Evolutionary conservation across 2,329 filamentous ascomycete species (phyloP), one percentile per base, ranked within the genome.

Genomic region (Apiospora marii): DNA sequence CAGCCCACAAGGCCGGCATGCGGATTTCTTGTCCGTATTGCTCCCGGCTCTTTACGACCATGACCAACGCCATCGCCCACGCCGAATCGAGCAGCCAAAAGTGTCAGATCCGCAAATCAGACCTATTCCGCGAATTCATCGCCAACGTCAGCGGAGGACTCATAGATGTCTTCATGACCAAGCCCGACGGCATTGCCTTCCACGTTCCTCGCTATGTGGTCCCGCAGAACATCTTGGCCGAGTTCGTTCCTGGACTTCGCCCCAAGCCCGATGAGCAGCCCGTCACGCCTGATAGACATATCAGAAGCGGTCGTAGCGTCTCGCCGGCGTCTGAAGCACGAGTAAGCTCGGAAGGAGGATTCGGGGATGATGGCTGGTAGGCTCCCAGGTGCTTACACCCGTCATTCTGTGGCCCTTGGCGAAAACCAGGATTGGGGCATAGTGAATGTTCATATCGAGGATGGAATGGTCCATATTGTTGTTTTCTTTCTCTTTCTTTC

Each of bases 11-110:
- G 53, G 73, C 79, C 41, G 77, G 72, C 7, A 76, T 74, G 3
- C 78, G 78, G n/a, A 73, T 84, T 22, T 76, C 78, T 34, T 90
- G 88, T 78, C 85, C 86, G 0, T 80, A 78, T 67, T 90, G 88
- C 74, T 77, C 79, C 16, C 78, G 77, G 2, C 77, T 75, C 10
- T 90, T 87, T 76, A 78, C 79, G 10, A 82, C 81, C 1, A 78
- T 85, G 27, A 78, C 82, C 22, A 82, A 85, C 2, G 83, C 89
- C 44, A 83, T 85, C 4, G 81, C 83, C 67, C 89, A 90, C 74
- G 84, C 82, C 30, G 88, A 90, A 75, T 82, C 84, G 1, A 83
- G 82, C 70, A 80, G 81, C 3, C 76, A 73, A 46, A 80, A 79
- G 27, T 89, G 88, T 79, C 78, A 78, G 8, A 82, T 89, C 37